Percentiles rank a stretch among this genome's conserved stretches.
Evolutionary conservation across 2,329 filamentous ascomycete genomes (phyloP).

Genomic region (Penicillium hordei): DNA sequence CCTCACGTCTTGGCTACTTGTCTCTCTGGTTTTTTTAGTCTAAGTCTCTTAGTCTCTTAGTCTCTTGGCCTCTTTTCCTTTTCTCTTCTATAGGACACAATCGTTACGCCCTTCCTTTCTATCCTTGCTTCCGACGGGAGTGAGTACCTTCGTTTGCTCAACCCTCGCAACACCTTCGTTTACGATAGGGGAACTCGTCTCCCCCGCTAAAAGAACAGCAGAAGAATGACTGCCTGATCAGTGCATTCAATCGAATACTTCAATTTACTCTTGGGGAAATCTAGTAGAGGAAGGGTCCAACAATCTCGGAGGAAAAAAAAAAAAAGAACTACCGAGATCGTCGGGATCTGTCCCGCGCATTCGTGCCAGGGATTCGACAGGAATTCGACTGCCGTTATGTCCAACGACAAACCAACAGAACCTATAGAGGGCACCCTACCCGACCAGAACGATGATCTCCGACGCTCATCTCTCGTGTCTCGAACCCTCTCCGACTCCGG

Average conservation of each 20-base stretch:
- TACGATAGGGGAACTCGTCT: constrained; percentile 3
- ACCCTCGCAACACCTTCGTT: constrained; percentile 6
- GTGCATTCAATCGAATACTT: neutral
- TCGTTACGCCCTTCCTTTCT: constrained; percentile 2
- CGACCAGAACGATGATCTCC: constrained; percentile 14
- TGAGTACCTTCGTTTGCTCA: constrained; percentile 5
- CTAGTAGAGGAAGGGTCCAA: neutral
- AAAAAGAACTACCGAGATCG: constrained; percentile 11
- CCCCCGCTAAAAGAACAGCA: neutral
- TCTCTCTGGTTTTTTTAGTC: neutral
- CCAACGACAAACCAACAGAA: constrained; percentile 13
- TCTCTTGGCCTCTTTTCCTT: neutral
- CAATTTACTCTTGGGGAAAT: neutral
- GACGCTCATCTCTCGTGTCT: constrained; percentile 29
- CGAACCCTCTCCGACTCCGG: constrained; percentile 31
- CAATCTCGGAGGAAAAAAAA: neutral
- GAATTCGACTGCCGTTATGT: constrained; percentile 16
- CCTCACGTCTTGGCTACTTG: constrained; percentile 3
- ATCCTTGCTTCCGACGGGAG: constrained; percentile 11
- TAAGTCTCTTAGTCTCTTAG: neutral
- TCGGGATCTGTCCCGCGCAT: constrained; percentile 13
- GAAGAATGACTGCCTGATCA: constrained; percentile 1
- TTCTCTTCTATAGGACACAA: neutral
- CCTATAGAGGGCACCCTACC: constrained; percentile 9
- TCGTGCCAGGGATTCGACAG: constrained; percentile 12